phyloP scores from a whole-genome alignment of 139 green algal species.

The Tetraselmis striata region DNA sequence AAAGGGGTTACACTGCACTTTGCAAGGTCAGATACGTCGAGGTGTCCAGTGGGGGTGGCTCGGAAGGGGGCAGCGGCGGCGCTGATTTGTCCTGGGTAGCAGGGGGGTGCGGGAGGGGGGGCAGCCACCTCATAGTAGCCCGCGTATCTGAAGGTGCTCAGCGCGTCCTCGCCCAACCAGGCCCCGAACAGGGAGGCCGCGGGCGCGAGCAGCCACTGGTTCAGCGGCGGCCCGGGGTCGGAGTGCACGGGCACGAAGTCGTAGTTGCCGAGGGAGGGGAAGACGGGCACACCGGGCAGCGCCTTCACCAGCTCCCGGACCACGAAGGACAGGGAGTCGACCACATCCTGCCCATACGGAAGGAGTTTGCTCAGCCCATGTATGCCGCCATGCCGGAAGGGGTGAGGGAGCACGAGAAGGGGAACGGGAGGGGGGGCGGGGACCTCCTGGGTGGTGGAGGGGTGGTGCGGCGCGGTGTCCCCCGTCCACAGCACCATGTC shows the following conservation, averaged over 20 bases:
- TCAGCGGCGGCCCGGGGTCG: background rate
- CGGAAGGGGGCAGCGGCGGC: too few relatives aligned
- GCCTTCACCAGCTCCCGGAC: background rate
- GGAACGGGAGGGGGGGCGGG: background rate
- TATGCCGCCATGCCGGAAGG: background rate
- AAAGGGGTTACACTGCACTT: too few relatives aligned
- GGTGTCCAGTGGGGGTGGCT: too few relatives aligned
- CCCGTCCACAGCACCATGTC: slow-evolving; percentile 12
- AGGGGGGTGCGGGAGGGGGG: background rate
- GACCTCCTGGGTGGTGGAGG: background rate
- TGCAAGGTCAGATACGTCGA: too few relatives aligned
- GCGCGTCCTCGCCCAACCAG: background rate
- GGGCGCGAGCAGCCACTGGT: background rate
- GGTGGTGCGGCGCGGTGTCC: slow-evolving; percentile 8
- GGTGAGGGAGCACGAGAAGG: background rate
- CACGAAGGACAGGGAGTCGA: background rate
- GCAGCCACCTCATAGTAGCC: background rate
- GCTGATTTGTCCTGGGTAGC: too few relatives aligned
- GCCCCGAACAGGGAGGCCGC: background rate
- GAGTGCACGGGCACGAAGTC: background rate
- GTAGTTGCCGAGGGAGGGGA: background rate
- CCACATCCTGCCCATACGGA: background rate
- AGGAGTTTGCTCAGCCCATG: too few relatives aligned
- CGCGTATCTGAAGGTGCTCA: background rate
- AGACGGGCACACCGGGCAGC: background rate